Conservation (phyloP, 768 basidiomycete genomes). For the Serendipita indica region DNA sequence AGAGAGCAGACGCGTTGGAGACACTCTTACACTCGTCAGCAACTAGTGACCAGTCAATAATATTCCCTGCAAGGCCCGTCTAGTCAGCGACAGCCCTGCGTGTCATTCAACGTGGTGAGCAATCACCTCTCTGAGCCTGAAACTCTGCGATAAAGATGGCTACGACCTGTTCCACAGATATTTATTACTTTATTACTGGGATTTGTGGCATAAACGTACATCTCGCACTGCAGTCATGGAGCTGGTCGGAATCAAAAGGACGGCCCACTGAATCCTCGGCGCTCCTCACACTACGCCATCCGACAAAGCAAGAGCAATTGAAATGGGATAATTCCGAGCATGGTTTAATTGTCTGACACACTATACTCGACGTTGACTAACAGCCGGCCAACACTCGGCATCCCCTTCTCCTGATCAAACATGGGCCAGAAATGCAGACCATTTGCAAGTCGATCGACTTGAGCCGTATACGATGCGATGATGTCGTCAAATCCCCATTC, state of each 20-base stretch:
- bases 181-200: background rate
- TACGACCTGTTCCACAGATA: background rate
- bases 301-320: too few relatives aligned
- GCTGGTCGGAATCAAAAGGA: background rate
- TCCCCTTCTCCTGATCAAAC: conserved; percentile 37
- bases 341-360: background rate
- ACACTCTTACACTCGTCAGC: background rate
- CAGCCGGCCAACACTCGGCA: conserved; percentile 23
- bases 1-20: conserved; percentile 1
- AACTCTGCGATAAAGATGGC: conserved; percentile 9
- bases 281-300: too few relatives aligned
- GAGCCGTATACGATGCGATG: conserved; percentile 23
- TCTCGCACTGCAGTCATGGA: background rate
- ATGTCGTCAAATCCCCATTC: conserved; percentile 11
- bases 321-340: conserved; percentile 11
- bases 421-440: conserved; percentile 38
- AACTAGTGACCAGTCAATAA: conserved; percentile 52
- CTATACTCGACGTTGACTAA: conserved; percentile 20
- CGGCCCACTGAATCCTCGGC: too few relatives aligned
- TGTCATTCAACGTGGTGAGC: background rate
- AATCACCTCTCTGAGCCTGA: background rate
- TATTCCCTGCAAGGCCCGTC: conserved; percentile 35
- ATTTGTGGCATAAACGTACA: background rate
- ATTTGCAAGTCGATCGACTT: conserved; percentile 31
- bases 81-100: background rate